phyloP scores from a whole-genome alignment of 1,284 basidiomycete genomes.

The Ustilago bromivora region DNA sequence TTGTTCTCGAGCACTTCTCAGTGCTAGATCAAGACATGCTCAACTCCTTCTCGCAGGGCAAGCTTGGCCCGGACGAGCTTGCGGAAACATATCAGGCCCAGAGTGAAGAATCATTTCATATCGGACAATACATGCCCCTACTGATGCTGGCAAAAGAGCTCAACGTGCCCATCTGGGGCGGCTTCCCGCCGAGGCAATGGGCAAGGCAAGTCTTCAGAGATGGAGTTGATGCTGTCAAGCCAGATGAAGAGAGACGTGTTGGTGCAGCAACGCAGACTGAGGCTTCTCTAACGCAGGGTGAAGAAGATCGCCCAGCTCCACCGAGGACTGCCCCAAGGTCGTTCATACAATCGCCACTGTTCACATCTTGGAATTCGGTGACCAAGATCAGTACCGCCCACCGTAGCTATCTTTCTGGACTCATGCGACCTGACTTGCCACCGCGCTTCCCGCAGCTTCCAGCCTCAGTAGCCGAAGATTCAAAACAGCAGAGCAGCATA shows the following conservation, averaged over 20 bases:
- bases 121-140: slow-evolving; percentile 56
- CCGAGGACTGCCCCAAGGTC: background rate
- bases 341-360: slow-evolving; percentile 19
- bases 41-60: slow-evolving; percentile 27
- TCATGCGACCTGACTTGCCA: slow-evolving; percentile 55
- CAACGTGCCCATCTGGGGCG: slow-evolving; percentile 56
- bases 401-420: slow-evolving; percentile 52
- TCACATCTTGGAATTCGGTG: slow-evolving; percentile 46
- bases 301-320: background rate
- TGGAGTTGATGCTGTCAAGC: slow-evolving; percentile 43
- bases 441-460: slow-evolving; percentile 41
- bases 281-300: background rate
- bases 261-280: background rate
- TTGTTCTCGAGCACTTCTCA: slow-evolving; percentile 60
- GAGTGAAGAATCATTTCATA: slow-evolving; percentile 52
- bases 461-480: background rate
- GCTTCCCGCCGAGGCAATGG: slow-evolving; percentile 59
- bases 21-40: slow-evolving; percentile 56
- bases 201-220: slow-evolving; percentile 44
- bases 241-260: slow-evolving; percentile 19
- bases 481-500: background rate
- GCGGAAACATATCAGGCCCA: slow-evolving; percentile 26
- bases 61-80: slow-evolving; percentile 27
- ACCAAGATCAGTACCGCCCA: slow-evolving; percentile 47
- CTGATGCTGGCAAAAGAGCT: slow-evolving; percentile 58